Base-by-base conservation (phyloP, 768 basidiomycete species). In the Chalciporus sphaerocephalus region DNA sequence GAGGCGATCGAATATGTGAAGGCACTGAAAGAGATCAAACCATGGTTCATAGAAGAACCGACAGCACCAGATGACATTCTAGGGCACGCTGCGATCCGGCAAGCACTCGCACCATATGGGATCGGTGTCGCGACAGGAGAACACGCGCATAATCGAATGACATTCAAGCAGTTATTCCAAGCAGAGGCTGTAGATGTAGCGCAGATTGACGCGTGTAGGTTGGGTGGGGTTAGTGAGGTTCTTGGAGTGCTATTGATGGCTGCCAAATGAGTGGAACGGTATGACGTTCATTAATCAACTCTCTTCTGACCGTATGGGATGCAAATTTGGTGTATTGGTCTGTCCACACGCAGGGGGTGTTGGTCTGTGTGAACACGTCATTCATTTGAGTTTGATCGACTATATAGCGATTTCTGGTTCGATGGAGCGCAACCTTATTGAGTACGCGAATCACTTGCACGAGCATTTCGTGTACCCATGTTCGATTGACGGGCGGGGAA, bases 81-180 rank as follows among this genome's bases (percentile, higher is more conserved):
- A 9, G 88, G 90, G 3, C 89, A 91, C 49, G 87, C 87, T 17
- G 74, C 83, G 8, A 82, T 92, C 47, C 80, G 89, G 47, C 86
- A 79, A 60, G 87, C 78, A 7, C 73, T 95, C 33, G 83, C 83
- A 56, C 83, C 83, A 7, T 65, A 84, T 58, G 84, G 85, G 1
- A 93, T 95, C 50, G 89, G 90, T 23, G 92, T 95, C 30, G 92
- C 92, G 4, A 95, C 93, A 0, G 93, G 92, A 21, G 93, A 96
- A 70, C 92, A 95, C 56, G 92, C 89, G 1, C 92, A 96, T 64
- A 95, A 95, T 66, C 78, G 88, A 40, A 91, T 94, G 76, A 77
- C 87, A n/a, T 95, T 95, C 78, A 95, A 95, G 69, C 93, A 95
- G 63, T 74, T 96, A 6, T 74, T 97, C 11, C 91, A 92, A 57